Percentiles rank a stretch among this genome's conserved stretches.
phyloP scores from a whole-genome alignment of 1,139 yeast species.

The Taphrina deformans region DNA sequence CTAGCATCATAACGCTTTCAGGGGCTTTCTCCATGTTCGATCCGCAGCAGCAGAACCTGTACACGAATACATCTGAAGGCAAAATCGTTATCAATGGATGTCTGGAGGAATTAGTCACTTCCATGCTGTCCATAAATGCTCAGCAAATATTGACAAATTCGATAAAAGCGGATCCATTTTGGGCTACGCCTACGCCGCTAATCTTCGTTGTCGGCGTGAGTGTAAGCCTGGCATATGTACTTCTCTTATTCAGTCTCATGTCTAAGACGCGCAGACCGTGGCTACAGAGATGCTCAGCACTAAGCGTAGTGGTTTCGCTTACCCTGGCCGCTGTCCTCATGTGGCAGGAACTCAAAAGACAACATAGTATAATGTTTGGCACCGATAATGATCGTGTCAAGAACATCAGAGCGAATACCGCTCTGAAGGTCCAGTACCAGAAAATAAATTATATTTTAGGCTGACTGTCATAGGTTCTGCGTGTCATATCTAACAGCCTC shows the following conservation, averaged over 20 bases:
- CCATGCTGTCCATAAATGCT: background rate
- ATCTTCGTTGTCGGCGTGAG: slow-evolving; percentile 45
- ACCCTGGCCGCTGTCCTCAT: slow-evolving; percentile 43
- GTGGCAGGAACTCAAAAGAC: slow-evolving; percentile 42
- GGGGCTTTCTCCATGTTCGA: slow-evolving; percentile 16
- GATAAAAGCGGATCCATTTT: slow-evolving; percentile 42
- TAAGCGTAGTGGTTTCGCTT: slow-evolving; percentile 44
- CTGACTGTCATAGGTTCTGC: slow-evolving; percentile 59
- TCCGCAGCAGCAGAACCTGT: background rate
- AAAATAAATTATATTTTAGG: too few relatives aligned
- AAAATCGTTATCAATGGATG: slow-evolving; percentile 14
- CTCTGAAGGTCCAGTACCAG: slow-evolving; percentile 54
- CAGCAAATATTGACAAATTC: background rate
- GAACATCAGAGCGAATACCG: slow-evolving; percentile 50
- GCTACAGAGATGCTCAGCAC: slow-evolving; percentile 45
- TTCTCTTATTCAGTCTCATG: slow-evolving; percentile 43
- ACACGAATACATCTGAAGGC: background rate
- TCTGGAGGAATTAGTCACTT: background rate
- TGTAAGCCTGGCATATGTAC: slow-evolving; percentile 46
- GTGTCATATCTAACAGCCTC: slow-evolving; percentile 51
- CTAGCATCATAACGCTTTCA: background rate
- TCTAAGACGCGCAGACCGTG: slow-evolving; percentile 45
- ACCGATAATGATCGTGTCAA: slow-evolving; percentile 53
- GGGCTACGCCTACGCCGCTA: slow-evolving; percentile 46
- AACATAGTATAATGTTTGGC: slow-evolving; percentile 46